phyloP scores from a whole-genome alignment of 1,139 yeast genomes.

The Kazachstania sp. region DNA sequence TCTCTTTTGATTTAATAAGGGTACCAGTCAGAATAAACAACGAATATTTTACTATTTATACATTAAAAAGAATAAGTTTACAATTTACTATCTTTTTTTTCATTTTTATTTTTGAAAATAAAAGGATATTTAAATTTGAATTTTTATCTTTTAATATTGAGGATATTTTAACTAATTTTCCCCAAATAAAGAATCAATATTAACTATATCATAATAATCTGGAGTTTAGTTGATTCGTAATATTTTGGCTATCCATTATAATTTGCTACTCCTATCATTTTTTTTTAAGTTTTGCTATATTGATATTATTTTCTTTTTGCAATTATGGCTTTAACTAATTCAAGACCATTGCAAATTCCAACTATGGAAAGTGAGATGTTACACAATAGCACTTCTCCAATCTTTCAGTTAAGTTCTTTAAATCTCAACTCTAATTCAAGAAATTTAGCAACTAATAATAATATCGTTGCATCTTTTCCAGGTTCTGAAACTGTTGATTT shows the following conservation, averaged over 20 bases:
- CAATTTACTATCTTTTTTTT: neutral
- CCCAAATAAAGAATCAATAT: conserved; percentile 3
- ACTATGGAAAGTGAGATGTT: conserved; percentile 26
- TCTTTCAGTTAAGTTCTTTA: conserved; percentile 26
- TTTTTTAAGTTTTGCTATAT: neutral
- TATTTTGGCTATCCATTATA: neutral
- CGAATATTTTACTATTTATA: too few species aligned
- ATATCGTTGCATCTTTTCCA: conserved; percentile 4
- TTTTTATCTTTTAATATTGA: neutral
- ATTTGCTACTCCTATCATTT: neutral
- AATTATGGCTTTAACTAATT: conserved; percentile 31
- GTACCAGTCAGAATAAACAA: too few species aligned
- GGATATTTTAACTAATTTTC: conserved; percentile 27
- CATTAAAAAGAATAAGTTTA: neutral
- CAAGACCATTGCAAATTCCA: conserved; percentile 29
- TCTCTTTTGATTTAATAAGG: neutral
- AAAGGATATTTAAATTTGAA: too few species aligned
- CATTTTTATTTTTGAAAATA: too few species aligned
- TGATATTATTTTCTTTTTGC: neutral
- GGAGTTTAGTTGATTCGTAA: neutral
- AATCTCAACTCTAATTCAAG: neutral
- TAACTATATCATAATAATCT: neutral
- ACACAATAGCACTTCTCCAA: conserved; percentile 28
- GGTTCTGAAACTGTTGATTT: conserved; percentile 13
- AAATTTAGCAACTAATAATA: neutral